A percentile compares a stretch with the other conserved stretches of the same genome.
phyloP scores from a whole-genome alignment of 2,329 filamentous ascomycete genomes.

The Periglandula ipomoeae region DNA sequence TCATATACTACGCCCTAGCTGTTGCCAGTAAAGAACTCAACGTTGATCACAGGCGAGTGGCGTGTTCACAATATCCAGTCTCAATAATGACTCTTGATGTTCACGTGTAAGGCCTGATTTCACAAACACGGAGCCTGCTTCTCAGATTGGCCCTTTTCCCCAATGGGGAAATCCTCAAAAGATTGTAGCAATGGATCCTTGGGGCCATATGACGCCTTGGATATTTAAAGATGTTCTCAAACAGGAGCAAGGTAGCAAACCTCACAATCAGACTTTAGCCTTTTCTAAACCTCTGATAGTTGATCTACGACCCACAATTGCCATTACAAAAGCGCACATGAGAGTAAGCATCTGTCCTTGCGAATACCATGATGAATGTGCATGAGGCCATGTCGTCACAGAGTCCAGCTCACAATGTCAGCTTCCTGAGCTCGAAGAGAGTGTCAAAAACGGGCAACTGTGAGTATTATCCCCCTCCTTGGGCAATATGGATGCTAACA shows the following conservation, averaged over 20 bases:
- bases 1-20: conserved; percentile 89
- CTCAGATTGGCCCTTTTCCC: conserved; percentile 76
- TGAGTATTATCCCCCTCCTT: conserved; percentile 21
- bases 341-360: conserved; percentile 36
- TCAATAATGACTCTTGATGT: conserved; percentile 7
- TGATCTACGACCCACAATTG: conserved; percentile 84
- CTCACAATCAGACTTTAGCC: not conserved
- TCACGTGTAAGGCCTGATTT: conserved; percentile 41
- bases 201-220: conserved; percentile 79
- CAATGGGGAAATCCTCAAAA: conserved; percentile 87
- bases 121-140: conserved; percentile 81
- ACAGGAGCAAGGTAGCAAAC: conserved; percentile 53
- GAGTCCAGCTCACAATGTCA: conserved; percentile 15
- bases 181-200: conserved; percentile 96
- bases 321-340: conserved; percentile 89
- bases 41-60: conserved; percentile 57
- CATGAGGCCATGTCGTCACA: not conserved
- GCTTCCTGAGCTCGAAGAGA: conserved; percentile 87
- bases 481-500: not conserved
- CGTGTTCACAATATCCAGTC: not conserved
- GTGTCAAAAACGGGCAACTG: conserved; percentile 70
- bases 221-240: conserved; percentile 72
- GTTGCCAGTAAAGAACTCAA: conserved; percentile 86
- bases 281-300: conserved; percentile 33
- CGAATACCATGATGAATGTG: not conserved